Evolutionary conservation across 2,329 filamentous ascomycete genomes (phyloP), one percentile per base, ranked within the genome.

Genomic region (Sclerotinia sclerotiorum): DNA sequence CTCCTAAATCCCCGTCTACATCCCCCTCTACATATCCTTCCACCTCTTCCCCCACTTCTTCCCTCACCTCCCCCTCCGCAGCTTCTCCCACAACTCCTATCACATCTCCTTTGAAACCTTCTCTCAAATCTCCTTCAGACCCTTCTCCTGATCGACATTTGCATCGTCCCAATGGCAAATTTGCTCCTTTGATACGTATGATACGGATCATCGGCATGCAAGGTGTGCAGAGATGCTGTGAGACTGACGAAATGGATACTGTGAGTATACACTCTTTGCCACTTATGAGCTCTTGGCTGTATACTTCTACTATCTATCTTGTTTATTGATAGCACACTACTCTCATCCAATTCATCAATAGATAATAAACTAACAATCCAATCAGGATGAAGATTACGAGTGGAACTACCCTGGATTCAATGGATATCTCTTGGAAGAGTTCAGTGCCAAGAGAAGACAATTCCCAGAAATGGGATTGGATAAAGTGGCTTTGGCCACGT

Each of bases 361-460:
- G 21, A 11, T n/a, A 58, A 69, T 24, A 27, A 62, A 27, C 60
- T 51, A 42, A 63, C 29, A 5, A 51, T 15, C n/a, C 29, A 27
- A 63, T 39, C 32, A 63, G 46, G n/a, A 32, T 19, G 60, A 63
- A 63, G 60, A 63, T 63, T 63, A 63, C 48, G 46, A 39, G 29
- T 51, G 60, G 60, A n/a, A 39, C 17, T 63, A 27, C 60, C 13
- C 48, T 7, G 60, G 60, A 27, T 63, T 63, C 60, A 24, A 63
- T 39, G 60, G 46, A 48, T 63, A 63, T 63, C 60, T 63, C 21
- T 27, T 51, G 60, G 29, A 63, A 52, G 60, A 63, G 32, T 35
- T 19, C 1, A 2, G 1, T 2, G 32, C 8, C 48, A 63, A 63
- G 48, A 4, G 8, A 6, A n/a, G 4, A 17, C 13, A 39, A 39